Percentiles rank a stretch among this genome's conserved stretches.
Conservation (phyloP, 257 asterid genomes). For the Penstemon barbatus region DNA sequence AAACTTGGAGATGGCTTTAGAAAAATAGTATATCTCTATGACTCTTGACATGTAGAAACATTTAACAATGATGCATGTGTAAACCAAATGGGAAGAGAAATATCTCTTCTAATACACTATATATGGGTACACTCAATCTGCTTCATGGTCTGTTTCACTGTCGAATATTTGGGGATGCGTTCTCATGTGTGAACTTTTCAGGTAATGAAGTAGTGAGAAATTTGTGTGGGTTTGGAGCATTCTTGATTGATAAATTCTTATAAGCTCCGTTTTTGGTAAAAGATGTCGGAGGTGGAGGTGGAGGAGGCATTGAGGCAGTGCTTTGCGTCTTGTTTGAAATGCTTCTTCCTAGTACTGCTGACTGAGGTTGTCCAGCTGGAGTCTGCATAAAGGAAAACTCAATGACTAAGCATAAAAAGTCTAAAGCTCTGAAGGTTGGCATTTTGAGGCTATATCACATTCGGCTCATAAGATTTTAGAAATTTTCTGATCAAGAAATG, state of each 20-base stretch:
- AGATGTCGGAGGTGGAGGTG: slow-evolving; percentile 47
- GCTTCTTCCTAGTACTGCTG: slow-evolving; percentile 47
- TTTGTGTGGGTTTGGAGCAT: slow-evolving; percentile 27
- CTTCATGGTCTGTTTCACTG: slow-evolving; percentile 28
- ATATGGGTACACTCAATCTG: no score
- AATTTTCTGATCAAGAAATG: neutral
- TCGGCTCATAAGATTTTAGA: neutral
- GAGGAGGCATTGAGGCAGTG: slow-evolving; percentile 52
- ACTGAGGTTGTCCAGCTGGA: slow-evolving; percentile 41
- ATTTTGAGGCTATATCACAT: no score
- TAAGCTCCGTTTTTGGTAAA: slow-evolving; percentile 37
- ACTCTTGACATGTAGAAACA: no score
- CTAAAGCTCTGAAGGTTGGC: neutral
- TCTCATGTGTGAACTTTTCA: slow-evolving; percentile 46
- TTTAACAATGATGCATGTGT: no score
- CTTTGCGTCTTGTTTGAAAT: slow-evolving; percentile 39
- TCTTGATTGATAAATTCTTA: slow-evolving; percentile 42
- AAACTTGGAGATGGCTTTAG: no score
- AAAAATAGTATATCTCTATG: no score
- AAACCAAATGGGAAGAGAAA: no score
- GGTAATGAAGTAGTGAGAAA: slow-evolving; percentile 31
- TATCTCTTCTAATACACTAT: no score
- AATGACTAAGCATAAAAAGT: neutral
- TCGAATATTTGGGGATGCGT: slow-evolving; percentile 60
- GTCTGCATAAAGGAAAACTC: slow-evolving; percentile 37